A percentile compares a stretch with the other conserved stretches of the same genome.
Conservation (phyloP, 441 rosid genomes). For the Jatropha multifida region DNA sequence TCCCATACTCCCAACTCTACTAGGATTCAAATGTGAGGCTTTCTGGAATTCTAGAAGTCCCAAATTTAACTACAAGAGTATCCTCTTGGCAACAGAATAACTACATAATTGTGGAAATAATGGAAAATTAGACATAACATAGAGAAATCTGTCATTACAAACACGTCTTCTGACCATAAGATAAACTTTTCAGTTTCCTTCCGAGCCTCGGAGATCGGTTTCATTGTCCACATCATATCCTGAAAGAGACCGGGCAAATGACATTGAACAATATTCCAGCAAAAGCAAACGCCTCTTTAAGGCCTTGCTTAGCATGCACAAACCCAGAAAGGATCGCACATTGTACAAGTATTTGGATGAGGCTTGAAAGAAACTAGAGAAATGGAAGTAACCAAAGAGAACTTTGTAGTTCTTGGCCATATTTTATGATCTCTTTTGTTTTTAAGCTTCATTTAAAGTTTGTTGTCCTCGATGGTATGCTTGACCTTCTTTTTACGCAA, state of each 20-base stretch:
- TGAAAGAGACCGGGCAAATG: conserved; percentile 41
- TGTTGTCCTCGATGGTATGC: too few relatives aligned
- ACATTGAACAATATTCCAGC: conserved; percentile 44
- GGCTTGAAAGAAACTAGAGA: conserved; percentile 19
- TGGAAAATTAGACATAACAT: neutral
- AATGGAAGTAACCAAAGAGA: neutral
- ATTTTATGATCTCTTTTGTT: conserved; percentile 2
- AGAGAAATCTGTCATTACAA: neutral
- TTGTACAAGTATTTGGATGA: conserved; percentile 42
- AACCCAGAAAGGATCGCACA: conserved; percentile 42
- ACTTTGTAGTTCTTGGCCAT: neutral
- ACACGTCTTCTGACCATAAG: conserved; percentile 9
- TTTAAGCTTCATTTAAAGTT: conserved; percentile 1
- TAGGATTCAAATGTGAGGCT: neutral
- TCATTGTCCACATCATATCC: conserved; percentile 36
- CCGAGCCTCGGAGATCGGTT: conserved; percentile 53
- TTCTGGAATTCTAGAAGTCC: neutral
- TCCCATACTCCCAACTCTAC: neutral
- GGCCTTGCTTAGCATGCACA: conserved; percentile 76
- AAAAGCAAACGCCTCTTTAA: conserved; percentile 56
- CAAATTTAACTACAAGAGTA: neutral
- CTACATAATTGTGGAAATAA: neutral
- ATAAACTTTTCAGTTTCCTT: conserved; percentile 35
- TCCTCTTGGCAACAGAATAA: neutral
- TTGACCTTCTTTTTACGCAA: neutral